phyloP scores from a whole-genome alignment of 768 basidiomycete genomes.

The Auriscalpium microsporum region DNA sequence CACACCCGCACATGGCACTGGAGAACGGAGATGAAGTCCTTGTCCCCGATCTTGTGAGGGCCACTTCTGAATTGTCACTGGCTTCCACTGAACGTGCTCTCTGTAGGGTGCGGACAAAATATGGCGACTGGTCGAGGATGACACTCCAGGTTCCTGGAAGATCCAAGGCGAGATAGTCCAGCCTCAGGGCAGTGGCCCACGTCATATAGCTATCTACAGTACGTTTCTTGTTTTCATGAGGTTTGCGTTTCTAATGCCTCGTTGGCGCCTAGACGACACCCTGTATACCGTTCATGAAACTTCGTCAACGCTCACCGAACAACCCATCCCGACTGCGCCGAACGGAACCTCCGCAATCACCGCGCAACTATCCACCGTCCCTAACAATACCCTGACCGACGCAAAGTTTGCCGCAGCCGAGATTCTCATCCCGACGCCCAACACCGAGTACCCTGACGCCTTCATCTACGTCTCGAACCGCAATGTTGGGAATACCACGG shows the following conservation, averaged over 20 bases:
- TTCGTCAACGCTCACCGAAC: slow-evolving; percentile 47
- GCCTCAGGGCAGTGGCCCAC: slow-evolving; percentile 54
- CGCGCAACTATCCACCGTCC: slow-evolving; percentile 41
- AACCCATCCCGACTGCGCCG: slow-evolving; percentile 42
- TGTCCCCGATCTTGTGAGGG: slow-evolving; percentile 54
- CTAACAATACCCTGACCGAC: slow-evolving; percentile 30
- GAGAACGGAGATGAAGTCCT: slow-evolving; percentile 49
- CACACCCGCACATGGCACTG: slow-evolving; percentile 61
- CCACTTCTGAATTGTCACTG: not conserved
- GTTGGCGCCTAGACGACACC: slow-evolving; percentile 31
- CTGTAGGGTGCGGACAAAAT: slow-evolving; percentile 57
- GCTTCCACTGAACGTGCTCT: slow-evolving; percentile 20
- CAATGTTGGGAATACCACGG: slow-evolving; percentile 40
- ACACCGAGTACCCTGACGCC: slow-evolving; percentile 36
- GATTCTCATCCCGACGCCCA: slow-evolving; percentile 49
- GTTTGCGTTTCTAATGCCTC: not conserved
- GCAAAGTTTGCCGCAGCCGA: slow-evolving; percentile 47
- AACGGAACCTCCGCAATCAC: slow-evolving; percentile 44
- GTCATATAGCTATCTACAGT: slow-evolving; percentile 33
- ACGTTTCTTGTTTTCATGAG: slow-evolving; percentile 17
- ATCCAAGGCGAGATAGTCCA: slow-evolving; percentile 56
- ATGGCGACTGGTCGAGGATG: slow-evolving; percentile 49
- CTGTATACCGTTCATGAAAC: slow-evolving; percentile 50
- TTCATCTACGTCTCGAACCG: slow-evolving; percentile 69
- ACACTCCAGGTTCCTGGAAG: slow-evolving; percentile 34